Percentiles rank a stretch among this genome's conserved stretches.
phyloP scores from a whole-genome alignment of 106 monocot species.

The Dendrobium catenatum region DNA sequence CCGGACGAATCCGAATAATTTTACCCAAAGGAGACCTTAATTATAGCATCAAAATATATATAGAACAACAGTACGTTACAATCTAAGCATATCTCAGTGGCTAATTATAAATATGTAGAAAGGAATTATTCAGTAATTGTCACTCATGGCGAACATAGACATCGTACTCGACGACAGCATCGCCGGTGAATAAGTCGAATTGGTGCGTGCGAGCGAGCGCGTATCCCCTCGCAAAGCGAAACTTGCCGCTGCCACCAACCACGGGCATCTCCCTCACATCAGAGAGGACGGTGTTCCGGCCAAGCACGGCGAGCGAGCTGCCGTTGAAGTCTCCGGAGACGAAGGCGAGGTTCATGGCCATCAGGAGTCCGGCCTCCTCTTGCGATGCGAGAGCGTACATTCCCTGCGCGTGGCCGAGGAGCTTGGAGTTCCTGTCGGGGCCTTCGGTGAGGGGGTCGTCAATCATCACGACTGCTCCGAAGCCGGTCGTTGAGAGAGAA shows the following conservation, averaged over 20 bases:
- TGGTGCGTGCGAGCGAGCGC: neutral
- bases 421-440: constrained; percentile 19
- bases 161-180: neutral
- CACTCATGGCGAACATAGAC: neutral
- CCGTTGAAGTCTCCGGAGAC: constrained; percentile 27
- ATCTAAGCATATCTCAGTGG: too few species aligned
- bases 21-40: too few species aligned
- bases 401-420: constrained; percentile 30
- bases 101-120: too few species aligned
- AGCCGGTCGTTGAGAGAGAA: constrained; percentile 7
- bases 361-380: constrained; percentile 10
- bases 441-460: constrained; percentile 33
- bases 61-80: too few species aligned
- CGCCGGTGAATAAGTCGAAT: neutral
- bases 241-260: constrained; percentile 26
- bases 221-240: constrained; percentile 33
- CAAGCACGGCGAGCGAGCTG: constrained; percentile 24
- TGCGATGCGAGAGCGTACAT: constrained; percentile 25
- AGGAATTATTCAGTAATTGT: neutral
- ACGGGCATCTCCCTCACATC: constrained; percentile 18
- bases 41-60: too few species aligned
- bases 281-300: neutral
- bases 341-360: constrained; percentile 23
- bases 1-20: too few species aligned
- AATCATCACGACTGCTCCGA: constrained; percentile 32